Conservation (phyloP, 1,284 basidiomycete genomes). For the Amylostereum chailletii region DNA sequence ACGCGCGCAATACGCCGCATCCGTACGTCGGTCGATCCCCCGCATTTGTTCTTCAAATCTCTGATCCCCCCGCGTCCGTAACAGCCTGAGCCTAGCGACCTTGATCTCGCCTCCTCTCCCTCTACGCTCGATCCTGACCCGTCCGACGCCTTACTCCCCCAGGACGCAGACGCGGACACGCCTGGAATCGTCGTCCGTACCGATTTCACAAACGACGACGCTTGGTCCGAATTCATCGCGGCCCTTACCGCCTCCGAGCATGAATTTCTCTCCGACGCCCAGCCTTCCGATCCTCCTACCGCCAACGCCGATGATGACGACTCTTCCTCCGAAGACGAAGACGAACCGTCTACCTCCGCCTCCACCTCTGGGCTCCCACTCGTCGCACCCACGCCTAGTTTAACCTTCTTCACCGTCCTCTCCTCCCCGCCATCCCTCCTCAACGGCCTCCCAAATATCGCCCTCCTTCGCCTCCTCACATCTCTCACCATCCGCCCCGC, state of each 20-base stretch:
- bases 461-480: conserved; percentile 59
- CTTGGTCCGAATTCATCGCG: conserved; percentile 48
- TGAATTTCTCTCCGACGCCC: conserved; percentile 25
- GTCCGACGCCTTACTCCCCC: conserved; percentile 22
- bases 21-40: conserved; percentile 14
- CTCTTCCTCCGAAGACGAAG: conserved; percentile 13
- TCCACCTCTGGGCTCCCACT: conserved; percentile 8
- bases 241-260: conserved; percentile 44
- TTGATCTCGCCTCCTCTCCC: conserved; percentile 20
- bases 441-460: conserved; percentile 49
- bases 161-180: conserved; percentile 18
- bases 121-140: conserved; percentile 38
- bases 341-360: conserved; percentile 13
- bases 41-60: not conserved
- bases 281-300: conserved; percentile 9
- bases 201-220: conserved; percentile 55
- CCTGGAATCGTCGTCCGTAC: conserved; percentile 58
- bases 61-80: not conserved
- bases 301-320: conserved; percentile 16
- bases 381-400: conserved; percentile 3
- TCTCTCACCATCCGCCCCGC: conserved; percentile 53
- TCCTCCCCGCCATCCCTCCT: conserved; percentile 34
- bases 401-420: conserved; percentile 40
- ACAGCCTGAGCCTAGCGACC: conserved; percentile 4
- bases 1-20: conserved; percentile 19